Percentiles rank a stretch among this genome's conserved stretches.
Conservation (phyloP, 345 rosid species). For the Syzygium aqueum region DNA sequence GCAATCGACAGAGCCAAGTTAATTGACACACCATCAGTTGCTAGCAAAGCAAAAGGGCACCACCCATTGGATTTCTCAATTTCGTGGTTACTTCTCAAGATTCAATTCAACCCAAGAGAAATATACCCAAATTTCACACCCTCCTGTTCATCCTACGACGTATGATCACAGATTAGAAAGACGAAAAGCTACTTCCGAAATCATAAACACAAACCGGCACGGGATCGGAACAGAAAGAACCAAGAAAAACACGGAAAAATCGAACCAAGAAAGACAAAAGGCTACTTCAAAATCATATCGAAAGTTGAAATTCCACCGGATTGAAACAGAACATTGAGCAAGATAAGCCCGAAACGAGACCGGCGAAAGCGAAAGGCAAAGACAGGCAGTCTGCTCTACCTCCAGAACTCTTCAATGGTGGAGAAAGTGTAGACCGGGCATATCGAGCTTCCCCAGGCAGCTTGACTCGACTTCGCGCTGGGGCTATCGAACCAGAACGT, state of each 20-base stretch:
- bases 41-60: background rate
- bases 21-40: background rate
- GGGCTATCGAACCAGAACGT: slow-evolving; percentile 89
- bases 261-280: background rate
- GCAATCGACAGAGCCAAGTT: background rate
- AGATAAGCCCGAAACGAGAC: background rate
- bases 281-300: background rate
- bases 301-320: background rate
- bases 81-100: background rate
- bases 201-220: background rate
- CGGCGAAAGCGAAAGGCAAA: background rate
- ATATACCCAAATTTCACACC: background rate
- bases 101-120: background rate
- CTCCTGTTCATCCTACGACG: background rate
- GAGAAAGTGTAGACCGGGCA: slow-evolving; percentile 56
- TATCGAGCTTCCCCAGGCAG: slow-evolving; percentile 63
- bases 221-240: background rate
- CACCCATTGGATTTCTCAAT: background rate
- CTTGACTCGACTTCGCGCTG: slow-evolving; percentile 39
- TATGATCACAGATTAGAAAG: background rate
- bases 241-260: background rate
- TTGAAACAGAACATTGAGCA: background rate
- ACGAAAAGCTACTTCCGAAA: background rate
- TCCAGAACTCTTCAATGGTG: slow-evolving; percentile 72
- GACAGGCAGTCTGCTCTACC: slow-evolving; percentile 17